phyloP scores from a whole-genome alignment of 257 asterid species.

The Solanum bulbocastanum region DNA sequence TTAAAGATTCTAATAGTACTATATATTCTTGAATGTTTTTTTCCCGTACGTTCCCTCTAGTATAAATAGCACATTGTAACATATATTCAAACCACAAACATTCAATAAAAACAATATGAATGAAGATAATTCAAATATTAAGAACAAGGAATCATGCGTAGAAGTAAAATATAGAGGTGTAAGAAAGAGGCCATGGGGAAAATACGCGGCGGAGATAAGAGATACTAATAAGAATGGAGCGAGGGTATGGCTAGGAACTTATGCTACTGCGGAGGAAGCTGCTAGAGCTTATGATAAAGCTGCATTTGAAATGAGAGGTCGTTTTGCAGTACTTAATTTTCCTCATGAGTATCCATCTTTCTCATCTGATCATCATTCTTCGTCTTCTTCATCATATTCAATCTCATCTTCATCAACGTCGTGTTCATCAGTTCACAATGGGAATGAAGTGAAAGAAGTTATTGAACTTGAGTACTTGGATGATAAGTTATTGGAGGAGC shows the following conservation, averaged over 20 bases:
- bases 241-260: slow-evolving; percentile 71
- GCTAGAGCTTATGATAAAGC: slow-evolving; percentile 68
- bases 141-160: neutral
- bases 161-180: slow-evolving; percentile 51
- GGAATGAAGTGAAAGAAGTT: neutral
- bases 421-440: neutral
- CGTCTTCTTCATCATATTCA: neutral
- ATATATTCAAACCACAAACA: neutral
- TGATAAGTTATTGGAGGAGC: slow-evolving; percentile 24
- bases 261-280: slow-evolving; percentile 59
- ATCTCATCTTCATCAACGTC: neutral
- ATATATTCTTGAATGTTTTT: neutral
- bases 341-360: slow-evolving; percentile 43
- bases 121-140: neutral
- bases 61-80: neutral
- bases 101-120: neutral
- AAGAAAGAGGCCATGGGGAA: slow-evolving; percentile 78
- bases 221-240: slow-evolving; percentile 37
- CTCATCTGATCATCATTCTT: neutral
- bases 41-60: neutral
- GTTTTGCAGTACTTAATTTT: slow-evolving; percentile 54
- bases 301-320: slow-evolving; percentile 48
- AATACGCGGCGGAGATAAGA: slow-evolving; percentile 66
- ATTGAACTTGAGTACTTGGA: slow-evolving; percentile 23
- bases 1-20: neutral